Evolutionary conservation across 805 yeast genomes (phyloP), one percentile per base, ranked within the genome.

Genomic region (Wickerhamomyces canadensis): DNA sequence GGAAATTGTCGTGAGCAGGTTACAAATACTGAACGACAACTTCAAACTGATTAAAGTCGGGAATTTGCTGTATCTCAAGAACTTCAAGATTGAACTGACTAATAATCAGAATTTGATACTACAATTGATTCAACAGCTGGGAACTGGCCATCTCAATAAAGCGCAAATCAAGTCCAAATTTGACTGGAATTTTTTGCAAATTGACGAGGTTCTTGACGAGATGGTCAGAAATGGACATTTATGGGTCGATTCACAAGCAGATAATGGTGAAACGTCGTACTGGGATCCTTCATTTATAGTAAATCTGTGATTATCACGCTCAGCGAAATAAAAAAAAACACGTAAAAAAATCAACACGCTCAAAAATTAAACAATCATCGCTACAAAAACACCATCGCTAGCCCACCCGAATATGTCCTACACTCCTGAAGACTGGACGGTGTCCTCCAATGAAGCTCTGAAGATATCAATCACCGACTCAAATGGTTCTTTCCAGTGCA

Each of bases 191-290:
- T 53, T 54, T 3, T 63, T 74, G 3, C 64, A 96, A 38, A 70
- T 84, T 36, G 70, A 70, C 44, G 62, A 78, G 0, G 80, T 79
- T 5, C 53, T 91, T 5, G 80, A 84, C 27, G 91, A 84, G 32
- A 78, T 91, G 86, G 82, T 89, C 1, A 68, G 82, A 44, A 71
- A 71, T 35, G 97, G 98, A 4, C 67, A 87, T 37, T 62, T 91
- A 12, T 91, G 98, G 98, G 63, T 88, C 1, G 98, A 89, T 55
- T 61, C 52, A 34, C 80, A 72, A 35, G 61, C 60, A 2, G 24
- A 38, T 23, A 37, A 37, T n/a, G 61, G 55, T 2, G 80, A 74
- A 46, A 52, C 48, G 12, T 64, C 64, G 38, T 84, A 70, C 49
- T 84, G 91, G 91, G 85, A 78, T 43, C 86, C 89, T 1, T 71